Percentiles rank a stretch among this genome's conserved stretches.
These are phyloP conservation scores for Lagerstroemia speciosa DNA, from an alignment of 345 rosid genomes.

Conservation along the genomic window DNA sequence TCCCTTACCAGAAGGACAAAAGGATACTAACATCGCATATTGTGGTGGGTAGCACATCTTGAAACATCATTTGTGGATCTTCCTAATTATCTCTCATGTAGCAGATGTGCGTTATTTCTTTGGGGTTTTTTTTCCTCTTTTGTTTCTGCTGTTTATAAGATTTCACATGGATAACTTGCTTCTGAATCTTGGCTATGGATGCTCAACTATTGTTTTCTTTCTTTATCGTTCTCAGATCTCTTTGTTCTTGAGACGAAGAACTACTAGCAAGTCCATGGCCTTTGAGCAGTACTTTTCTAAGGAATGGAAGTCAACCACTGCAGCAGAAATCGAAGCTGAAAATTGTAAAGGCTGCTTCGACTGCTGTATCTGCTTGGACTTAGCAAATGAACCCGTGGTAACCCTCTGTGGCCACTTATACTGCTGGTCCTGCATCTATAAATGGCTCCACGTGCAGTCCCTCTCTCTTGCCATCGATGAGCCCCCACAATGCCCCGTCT, in stretches of 20 bases:
- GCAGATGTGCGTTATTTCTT: too few relatives aligned
- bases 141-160: background rate
- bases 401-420: slow-evolving; percentile 92
- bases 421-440: slow-evolving; percentile 97
- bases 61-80: background rate
- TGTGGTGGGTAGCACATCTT: background rate
- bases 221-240: slow-evolving; percentile 12
- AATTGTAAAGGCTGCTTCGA: slow-evolving; percentile 56
- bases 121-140: too few relatives aligned
- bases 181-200: background rate
- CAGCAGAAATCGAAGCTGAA: slow-evolving; percentile 20
- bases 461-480: slow-evolving; percentile 48
- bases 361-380: slow-evolving; percentile 85
- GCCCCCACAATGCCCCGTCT: slow-evolving; percentile 78
- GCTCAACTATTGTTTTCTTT: background rate
- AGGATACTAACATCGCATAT: background rate
- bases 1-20: background rate
- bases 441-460: slow-evolving; percentile 75
- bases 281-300: slow-evolving; percentile 31
- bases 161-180: background rate
- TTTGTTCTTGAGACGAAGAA: background rate
- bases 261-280: slow-evolving; percentile 28
- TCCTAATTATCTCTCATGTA: background rate
- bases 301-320: slow-evolving; percentile 34
- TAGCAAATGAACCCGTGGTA: slow-evolving; percentile 76